Conservation (phyloP, 1,139 yeast species). For the Eremothecium cymbalariae region DNA sequence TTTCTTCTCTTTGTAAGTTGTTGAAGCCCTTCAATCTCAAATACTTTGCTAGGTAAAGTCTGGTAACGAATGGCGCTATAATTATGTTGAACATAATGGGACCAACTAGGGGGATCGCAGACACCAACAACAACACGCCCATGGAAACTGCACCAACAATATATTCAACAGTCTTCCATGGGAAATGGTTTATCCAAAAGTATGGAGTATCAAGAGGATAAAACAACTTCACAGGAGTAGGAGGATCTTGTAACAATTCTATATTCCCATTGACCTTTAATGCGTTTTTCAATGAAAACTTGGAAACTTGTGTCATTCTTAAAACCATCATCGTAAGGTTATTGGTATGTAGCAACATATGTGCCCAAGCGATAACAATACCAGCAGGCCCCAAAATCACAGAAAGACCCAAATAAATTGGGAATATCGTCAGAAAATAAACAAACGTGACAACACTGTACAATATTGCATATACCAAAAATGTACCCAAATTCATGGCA, state of each 20-base stretch:
- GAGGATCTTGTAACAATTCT: constrained; percentile 8
- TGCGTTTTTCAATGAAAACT: constrained; percentile 14
- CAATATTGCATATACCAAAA: constrained; percentile 18
- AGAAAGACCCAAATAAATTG: constrained; percentile 27
- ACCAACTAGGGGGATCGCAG: constrained; percentile 27
- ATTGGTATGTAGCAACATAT: constrained; percentile 27
- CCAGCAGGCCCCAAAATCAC: constrained; percentile 29
- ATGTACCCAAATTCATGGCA: constrained; percentile 11
- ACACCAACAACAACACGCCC: constrained; percentile 15
- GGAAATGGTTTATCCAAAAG: constrained; percentile 27
- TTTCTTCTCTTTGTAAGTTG: constrained; percentile 21
- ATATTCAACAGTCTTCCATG: constrained; percentile 22
- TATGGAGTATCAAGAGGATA: constrained; percentile 22
- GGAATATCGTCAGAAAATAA: constrained; percentile 28
- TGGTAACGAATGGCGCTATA: constrained; percentile 24
- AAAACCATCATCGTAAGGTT: constrained; percentile 27
- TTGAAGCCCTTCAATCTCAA: constrained; percentile 19
- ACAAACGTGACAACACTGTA: constrained; percentile 18
- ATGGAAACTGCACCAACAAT: constrained; percentile 10
- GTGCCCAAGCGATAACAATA: constrained; percentile 23
- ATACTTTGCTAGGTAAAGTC: constrained; percentile 17
- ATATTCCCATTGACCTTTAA: constrained; percentile 14
- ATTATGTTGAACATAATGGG: constrained; percentile 23
- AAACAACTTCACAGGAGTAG: constrained; percentile 23
- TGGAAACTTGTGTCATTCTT: constrained; percentile 23